Evolutionary conservation across 1,284 basidiomycete species (phyloP), one percentile per base, ranked within the genome.

Genomic region (Cutaneotrichosporon sp.): DNA sequence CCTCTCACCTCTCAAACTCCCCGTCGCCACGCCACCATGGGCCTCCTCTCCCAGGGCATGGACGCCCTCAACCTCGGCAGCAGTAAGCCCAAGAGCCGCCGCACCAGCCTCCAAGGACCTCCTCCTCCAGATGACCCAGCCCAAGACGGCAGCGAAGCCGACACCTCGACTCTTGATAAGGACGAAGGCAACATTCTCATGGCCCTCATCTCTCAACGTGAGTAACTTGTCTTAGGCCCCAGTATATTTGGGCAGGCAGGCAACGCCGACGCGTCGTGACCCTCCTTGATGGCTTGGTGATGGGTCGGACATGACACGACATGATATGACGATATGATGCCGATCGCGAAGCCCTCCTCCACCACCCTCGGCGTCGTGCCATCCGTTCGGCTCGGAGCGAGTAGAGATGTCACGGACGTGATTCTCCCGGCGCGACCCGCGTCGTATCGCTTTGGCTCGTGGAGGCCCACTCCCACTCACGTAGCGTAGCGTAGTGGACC

Each of bases 111-210:
- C 16, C 66, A 67, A 13, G 63, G 63, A 7, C 56, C 65, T 4
- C 42, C 56, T 50, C 69, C 58, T 22, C 61, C 68, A 49, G 71
- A 69, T 2, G 72, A 67, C 34, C 30, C 49, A 11, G 32, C 32
- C 34, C 38, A 38, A 30, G 74, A 77, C 47, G 77, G 73, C 2
- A 70, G 72, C 57, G 73, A 70, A 36, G 72, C 83, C 56, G 79
- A 80, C 69, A 78, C 76, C 9, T 71, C 69, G 36, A 74, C 73
- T 9, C 65, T 81, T 72, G 81, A 82, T 73, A 74, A 80, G 66
- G 78, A 81, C 59, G 77, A 81, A 63, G 80, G 80, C 26, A 81
- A 81, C 65, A 66, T 82, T 21, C 67, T 81, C 55, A 69, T 79
- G 71, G 68, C 73, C 14, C 62, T 82, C 57, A 80, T 82, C 60